These are phyloP conservation scores for Heterobasidion annosum DNA, from an alignment of 1,284 basidiomycete species.

Conservation along the genomic window DNA sequence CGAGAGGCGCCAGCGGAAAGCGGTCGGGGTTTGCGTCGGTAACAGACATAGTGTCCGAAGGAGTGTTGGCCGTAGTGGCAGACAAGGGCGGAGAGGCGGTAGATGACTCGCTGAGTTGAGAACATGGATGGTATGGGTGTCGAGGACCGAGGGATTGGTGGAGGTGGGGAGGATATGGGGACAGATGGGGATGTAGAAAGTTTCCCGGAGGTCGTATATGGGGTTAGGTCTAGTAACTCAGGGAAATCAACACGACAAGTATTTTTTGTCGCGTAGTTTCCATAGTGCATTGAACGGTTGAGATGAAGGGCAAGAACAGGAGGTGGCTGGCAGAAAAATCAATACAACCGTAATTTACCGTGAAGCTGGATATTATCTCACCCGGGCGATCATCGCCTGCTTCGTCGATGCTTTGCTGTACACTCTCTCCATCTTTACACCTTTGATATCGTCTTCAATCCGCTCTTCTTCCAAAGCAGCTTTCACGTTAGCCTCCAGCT, in stretches of 20 bases:
- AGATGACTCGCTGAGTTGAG: constrained; percentile 50
- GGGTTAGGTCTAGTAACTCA: constrained; percentile 78
- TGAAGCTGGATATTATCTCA: constrained; percentile 19
- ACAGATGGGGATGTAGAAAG: constrained; percentile 60
- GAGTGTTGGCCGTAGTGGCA: constrained; percentile 87
- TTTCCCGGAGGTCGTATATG: constrained; percentile 70
- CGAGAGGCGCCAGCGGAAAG: constrained; percentile 21
- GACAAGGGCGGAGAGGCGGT: constrained; percentile 75
- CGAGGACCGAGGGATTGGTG: constrained; percentile 30
- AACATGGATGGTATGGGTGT: constrained; percentile 36
- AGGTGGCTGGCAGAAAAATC: constrained; percentile 49
- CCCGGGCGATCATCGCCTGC: constrained; percentile 81
- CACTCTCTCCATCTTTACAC: constrained; percentile 66
- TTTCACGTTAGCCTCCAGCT: constrained; percentile 50
- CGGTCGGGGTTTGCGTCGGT: constrained; percentile 67
- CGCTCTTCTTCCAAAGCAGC: constrained; percentile 62
- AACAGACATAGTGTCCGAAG: constrained; percentile 89
- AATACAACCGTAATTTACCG: constrained; percentile 9
- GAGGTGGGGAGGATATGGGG: constrained; percentile 51
- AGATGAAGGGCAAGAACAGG: constrained; percentile 79
- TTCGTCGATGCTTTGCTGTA: constrained; percentile 73
- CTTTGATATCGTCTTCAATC: constrained; percentile 74
- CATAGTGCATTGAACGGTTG: constrained; percentile 77
- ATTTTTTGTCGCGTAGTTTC: constrained; percentile 75
- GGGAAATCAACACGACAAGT: constrained; percentile 73